These are phyloP conservation scores for Teratosphaeria destructans DNA, from an alignment of 2,329 filamentous ascomycete species.

Conservation along the genomic window DNA sequence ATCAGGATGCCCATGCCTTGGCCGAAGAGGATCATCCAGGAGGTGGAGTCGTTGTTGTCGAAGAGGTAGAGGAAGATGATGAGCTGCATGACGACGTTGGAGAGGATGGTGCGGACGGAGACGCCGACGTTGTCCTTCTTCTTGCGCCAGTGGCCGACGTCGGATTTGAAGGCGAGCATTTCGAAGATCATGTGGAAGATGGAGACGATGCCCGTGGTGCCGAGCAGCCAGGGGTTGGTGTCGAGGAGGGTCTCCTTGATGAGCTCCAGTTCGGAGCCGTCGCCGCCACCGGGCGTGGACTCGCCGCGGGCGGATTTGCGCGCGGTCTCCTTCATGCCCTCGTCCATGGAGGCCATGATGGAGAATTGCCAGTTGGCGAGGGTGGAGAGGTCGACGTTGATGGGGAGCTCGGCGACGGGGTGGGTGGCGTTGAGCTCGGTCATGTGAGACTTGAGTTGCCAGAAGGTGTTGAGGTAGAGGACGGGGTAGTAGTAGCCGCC, in stretches of 20 bases:
- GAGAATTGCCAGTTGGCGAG: slow-evolving; percentile 82
- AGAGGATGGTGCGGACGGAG: slow-evolving; percentile 87
- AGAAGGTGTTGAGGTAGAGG: slow-evolving; percentile 90
- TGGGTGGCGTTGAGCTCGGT: slow-evolving; percentile 83
- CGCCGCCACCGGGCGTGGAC: slow-evolving; percentile 58
- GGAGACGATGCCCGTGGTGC: slow-evolving; percentile 72
- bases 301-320: slow-evolving; percentile 66
- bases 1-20: slow-evolving; percentile 76
- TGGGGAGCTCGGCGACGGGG: slow-evolving; percentile 70
- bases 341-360: slow-evolving; percentile 72
- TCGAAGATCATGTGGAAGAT: slow-evolving; percentile 92
- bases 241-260: slow-evolving; percentile 92
- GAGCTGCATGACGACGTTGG: slow-evolving; percentile 94
- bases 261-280: slow-evolving; percentile 91
- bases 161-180: slow-evolving; percentile 90
- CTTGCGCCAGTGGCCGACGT: slow-evolving; percentile 95
- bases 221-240: slow-evolving; percentile 84
- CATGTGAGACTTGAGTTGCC: slow-evolving; percentile 91
- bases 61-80: slow-evolving; percentile 94
- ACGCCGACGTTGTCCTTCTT: slow-evolving; percentile 99
- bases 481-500: slow-evolving; percentile 92
- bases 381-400: slow-evolving; percentile 77
- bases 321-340: slow-evolving; percentile 74
- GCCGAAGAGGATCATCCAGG: slow-evolving; percentile 95
- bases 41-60: slow-evolving; percentile 95